Base-by-base conservation (phyloP, 805 yeast genomes). In the Candida bentonensis region DNA sequence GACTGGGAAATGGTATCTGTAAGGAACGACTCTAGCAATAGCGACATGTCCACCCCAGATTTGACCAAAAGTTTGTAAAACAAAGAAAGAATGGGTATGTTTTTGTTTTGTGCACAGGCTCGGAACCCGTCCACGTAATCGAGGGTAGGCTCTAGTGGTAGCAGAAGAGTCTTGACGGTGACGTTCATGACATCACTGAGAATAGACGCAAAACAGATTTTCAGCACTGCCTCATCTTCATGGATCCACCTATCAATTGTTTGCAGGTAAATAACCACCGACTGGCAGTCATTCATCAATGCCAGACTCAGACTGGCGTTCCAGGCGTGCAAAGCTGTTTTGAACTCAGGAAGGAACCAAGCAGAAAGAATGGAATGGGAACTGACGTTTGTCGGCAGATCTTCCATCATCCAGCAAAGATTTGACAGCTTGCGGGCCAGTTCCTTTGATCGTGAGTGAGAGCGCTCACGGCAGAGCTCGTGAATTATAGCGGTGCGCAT, bases 341-440 rank as follows among this genome's bases (percentile, higher is more conserved):
- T 54, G 39, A 84, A 69, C 42, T 58, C 62, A 0, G 85, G 87
- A 52, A 85, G 95, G 57, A 87, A 82, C 39, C 64, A 69, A 17
- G 67, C 70, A 22, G 68, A 64, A 54, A 82, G 86, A 50, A 76
- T 80, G 44, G 73, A 78, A 46, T 79, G 87, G 3, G 52, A 51
- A 20, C 51, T 55, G 22, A 46, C 46, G 25, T 65, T 67, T 46
- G 75, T 81, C 3, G 68, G 61, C 27, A 84, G 61, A 15, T 9
- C 51, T 13, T 84, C 92, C 57, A 84, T 69, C 87, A 88, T 83
- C 36, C 67, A 68, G 15, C 85, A 70, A 7, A 76, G 79, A 70
- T 50, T 79, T 77, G 47, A 86, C 70, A 26, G 76, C 58, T 57
- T 72, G 70, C 25, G 75, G 70, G 43, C 79, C 78, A 21, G 76